phyloP scores from a whole-genome alignment of 441 rosid species.

The Euphorbia neoarborescens region DNA sequence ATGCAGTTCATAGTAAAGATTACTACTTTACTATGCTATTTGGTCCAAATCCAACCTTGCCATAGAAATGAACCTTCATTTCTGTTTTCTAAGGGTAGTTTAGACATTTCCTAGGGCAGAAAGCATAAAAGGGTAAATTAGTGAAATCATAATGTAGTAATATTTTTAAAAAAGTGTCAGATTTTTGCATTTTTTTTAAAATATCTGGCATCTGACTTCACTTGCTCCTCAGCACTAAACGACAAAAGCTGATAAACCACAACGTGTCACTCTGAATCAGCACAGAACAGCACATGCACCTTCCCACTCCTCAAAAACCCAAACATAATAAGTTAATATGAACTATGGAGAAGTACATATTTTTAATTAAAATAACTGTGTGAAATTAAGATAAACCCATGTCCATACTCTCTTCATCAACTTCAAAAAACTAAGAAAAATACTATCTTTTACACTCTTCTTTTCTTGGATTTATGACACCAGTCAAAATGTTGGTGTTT shows the following conservation, averaged over 20 bases:
- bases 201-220: constrained; percentile 35
- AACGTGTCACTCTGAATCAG: constrained; percentile 20
- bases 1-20: too few species aligned
- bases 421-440: constrained; percentile 16
- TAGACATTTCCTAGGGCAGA: constrained; percentile 14
- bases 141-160: not conserved
- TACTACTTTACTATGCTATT: not conserved
- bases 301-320: constrained; percentile 18
- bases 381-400: constrained; percentile 31
- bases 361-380: not conserved
- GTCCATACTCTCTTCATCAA: constrained; percentile 29
- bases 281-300: constrained; percentile 37
- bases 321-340: constrained; percentile 12
- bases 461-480: constrained; percentile 18
- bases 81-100: not conserved
- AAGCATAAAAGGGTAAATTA: constrained; percentile 15
- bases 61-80: too few species aligned
- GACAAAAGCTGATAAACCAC: constrained; percentile 29
- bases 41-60: constrained; percentile 11
- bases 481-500: constrained; percentile 34
- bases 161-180: constrained; percentile 13
- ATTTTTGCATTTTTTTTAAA: constrained; percentile 12
- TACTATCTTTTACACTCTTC: not conserved
- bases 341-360: not conserved
- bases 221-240: constrained; percentile 23